Evolutionary conservation across 2,329 filamentous ascomycete species (phyloP), one percentile per base, ranked within the genome.

Genomic region (Cytospora piceicola): DNA sequence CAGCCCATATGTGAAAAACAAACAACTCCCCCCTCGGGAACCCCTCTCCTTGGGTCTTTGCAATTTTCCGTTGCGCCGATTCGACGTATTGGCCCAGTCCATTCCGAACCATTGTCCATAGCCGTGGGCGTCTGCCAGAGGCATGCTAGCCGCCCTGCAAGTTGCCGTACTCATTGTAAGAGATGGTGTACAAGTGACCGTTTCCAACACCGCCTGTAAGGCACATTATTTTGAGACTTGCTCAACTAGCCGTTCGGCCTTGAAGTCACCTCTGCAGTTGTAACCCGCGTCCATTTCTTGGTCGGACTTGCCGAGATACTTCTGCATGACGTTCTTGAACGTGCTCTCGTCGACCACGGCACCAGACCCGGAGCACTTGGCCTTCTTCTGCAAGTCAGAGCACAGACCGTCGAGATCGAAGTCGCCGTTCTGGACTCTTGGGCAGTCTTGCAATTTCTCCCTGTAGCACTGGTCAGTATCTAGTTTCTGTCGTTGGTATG

Each of bases 341-440:
- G 98, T 94, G 63, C 88, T 87, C 79, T 96, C 89, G 68, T 93
- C 90, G 29, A 99, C 91, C 22, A 97, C 92, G 15, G 96, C 92
- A 20, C 95, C 94, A 22, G 85, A 90, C 71, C 96, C 92, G 0
- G 93, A 96, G 77, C 95, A 99, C 75, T 94, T 95, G 65, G 95
- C 95, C 81, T 99, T 99, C 76, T 94, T 92, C 70, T 94, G 92
- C 17, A 99, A 86, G 75, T 99, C 94, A 5, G 90, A 91, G 80
- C 95, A 99, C 29, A 99, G 85, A 39, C 90, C 89, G 74, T 99
- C 95, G 58, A 99, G 90, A 71, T 99, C 95, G 70, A 98, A 93
- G 71, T 96, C 94, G 71, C 94, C 94, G 65, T 87, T 91, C 74
- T 94, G 91, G 71, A 96, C 95, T 75, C 91, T 93, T 67, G 93